Conservation (phyloP, 306 rosid species). For the Medicago lupulina region DNA sequence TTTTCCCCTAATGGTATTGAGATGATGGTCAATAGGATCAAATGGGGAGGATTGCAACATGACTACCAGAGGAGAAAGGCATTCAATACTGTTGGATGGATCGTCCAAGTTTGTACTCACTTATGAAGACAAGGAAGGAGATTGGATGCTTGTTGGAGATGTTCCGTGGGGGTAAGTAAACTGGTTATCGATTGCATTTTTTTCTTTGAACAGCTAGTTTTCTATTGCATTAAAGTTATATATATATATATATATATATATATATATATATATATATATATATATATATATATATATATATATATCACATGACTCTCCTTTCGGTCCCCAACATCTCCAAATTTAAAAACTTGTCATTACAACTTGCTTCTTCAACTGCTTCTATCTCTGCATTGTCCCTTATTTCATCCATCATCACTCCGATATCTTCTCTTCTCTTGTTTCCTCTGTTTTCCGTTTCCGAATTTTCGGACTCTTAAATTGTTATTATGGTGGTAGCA, state of each 20-base stretch:
- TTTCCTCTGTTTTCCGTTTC: neutral
- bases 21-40: slow-evolving; percentile 52
- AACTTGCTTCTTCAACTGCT: neutral
- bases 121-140: slow-evolving; percentile 96
- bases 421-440: neutral
- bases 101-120: slow-evolving; percentile 82
- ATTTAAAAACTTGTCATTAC: neutral
- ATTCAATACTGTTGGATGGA: slow-evolving; percentile 70
- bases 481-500: neutral
- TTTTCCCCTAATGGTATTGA: slow-evolving; percentile 25
- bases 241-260: too few species aligned
- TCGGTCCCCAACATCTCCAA: neutral
- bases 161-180: slow-evolving; percentile 91
- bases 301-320: too few species aligned
- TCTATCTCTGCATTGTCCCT: neutral
- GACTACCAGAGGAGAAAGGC: slow-evolving; percentile 49
- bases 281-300: too few species aligned
- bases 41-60: slow-evolving; percentile 54
- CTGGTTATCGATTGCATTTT: neutral
- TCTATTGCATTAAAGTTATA: neutral
- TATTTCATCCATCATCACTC: neutral
- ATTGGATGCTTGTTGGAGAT: slow-evolving; percentile 99
- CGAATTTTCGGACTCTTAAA: neutral
- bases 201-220: too few species aligned
- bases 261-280: too few species aligned